phyloP scores from a whole-genome alignment of 1,284 basidiomycete species.

The Cerrena zonata region DNA sequence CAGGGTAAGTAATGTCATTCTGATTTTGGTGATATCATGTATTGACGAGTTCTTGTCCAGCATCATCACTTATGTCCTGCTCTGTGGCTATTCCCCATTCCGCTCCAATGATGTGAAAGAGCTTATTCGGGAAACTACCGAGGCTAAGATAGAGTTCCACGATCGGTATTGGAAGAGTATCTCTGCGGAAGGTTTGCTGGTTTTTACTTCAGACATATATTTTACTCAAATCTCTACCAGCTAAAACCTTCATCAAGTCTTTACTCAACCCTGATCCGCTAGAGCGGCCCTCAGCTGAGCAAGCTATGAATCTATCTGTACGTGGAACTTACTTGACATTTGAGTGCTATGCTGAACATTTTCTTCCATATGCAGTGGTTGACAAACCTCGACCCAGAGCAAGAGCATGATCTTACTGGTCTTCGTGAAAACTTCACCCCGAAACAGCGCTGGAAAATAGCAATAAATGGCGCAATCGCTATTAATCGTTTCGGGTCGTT shows the following conservation, averaged over 20 bases:
- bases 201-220: neutral
- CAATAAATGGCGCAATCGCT: conserved; percentile 62
- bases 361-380: conserved; percentile 52
- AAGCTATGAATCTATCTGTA: conserved; percentile 59
- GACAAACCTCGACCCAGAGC: conserved; percentile 50
- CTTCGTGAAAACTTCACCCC: conserved; percentile 77
- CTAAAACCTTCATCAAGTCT: conserved; percentile 78
- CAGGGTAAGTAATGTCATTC: conserved; percentile 55
- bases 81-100: conserved; percentile 93
- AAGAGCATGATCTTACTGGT: conserved; percentile 69
- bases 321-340: conserved; percentile 1
- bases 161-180: conserved; percentile 93
- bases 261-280: conserved; percentile 73
- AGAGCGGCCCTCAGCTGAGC: conserved; percentile 66
- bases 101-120: conserved; percentile 75
- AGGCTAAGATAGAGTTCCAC: conserved; percentile 84
- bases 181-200: conserved; percentile 54
- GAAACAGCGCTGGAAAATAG: conserved; percentile 60
- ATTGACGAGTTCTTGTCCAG: conserved; percentile 33
- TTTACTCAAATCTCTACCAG: conserved; percentile 35
- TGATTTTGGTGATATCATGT: neutral
- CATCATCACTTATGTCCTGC: conserved; percentile 87
- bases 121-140: conserved; percentile 77
- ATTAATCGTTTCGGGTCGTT: conserved; percentile 29
- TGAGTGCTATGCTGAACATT: neutral